Percentiles rank a stretch among this genome's conserved stretches.
phyloP scores from a whole-genome alignment of 192 early-diverging fungal species.

The Podila verticillata region DNA sequence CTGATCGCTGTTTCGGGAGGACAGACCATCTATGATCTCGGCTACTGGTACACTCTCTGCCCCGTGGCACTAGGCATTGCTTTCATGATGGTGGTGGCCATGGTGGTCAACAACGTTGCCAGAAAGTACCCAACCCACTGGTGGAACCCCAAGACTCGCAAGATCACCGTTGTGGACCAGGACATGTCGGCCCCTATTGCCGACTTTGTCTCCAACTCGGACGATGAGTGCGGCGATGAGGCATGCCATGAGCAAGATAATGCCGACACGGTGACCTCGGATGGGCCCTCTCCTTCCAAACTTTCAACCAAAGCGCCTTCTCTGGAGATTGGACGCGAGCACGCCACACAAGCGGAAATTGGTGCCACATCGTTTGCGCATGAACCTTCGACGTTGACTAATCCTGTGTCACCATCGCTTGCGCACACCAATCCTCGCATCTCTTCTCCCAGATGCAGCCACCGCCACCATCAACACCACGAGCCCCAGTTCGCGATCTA shows the following conservation, averaged over 20 bases:
- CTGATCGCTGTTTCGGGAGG: constrained; percentile 58
- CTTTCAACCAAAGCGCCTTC: neutral
- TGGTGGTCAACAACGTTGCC: constrained; percentile 62
- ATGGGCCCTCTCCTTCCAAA: neutral
- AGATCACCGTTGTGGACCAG: constrained; percentile 24
- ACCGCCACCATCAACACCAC: constrained; percentile 3
- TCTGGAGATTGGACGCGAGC: neutral
- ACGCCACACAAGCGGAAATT: neutral
- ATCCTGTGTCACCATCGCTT: neutral
- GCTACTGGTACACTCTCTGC: constrained; percentile 58
- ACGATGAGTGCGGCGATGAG: constrained; percentile 3
- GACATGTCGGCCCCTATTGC: constrained; percentile 38
- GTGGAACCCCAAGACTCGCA: constrained; percentile 55
- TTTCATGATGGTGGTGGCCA: constrained; percentile 56
- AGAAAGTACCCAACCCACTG: constrained; percentile 64
- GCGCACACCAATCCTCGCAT: neutral
- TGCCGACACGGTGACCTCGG: neutral
- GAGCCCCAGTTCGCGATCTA: constrained; percentile 26
- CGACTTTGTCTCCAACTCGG: constrained; percentile 16
- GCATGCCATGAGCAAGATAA: neutral
- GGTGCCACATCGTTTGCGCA: constrained; percentile 1
- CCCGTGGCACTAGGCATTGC: constrained; percentile 53
- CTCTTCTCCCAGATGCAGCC: neutral
- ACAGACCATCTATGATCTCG: constrained; percentile 48
- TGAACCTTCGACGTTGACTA: neutral